Evolutionary conservation across 176 grass and related monocot species (phyloP), one percentile per base, ranked within the genome.

Genomic region (Musa schizocarpa): DNA sequence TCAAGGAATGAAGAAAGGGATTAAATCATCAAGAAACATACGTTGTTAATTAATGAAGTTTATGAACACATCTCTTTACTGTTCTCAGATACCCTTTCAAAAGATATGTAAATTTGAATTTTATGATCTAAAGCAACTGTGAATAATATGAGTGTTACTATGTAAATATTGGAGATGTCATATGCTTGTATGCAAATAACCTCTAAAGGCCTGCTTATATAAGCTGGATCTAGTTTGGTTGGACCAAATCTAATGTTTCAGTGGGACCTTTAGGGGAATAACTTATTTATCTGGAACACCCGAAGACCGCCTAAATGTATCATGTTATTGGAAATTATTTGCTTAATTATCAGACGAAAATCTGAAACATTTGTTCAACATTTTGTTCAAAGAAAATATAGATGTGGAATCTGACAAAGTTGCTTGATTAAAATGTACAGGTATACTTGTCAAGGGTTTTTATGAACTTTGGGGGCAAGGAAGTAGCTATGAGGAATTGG

Each of bases 391-490:
- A 61, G 57, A 4, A 43, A 13, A 16, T 58, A 16, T 65, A 74
- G 52, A 23, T 9, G 49, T 57, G 17, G 62, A 56, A 57, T 12
- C 48, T 67, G 24, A 26, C 54, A 22, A 53, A 56, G 53, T 78
- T 70, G 68, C 16, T 20, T 51, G 25, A 20, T 70, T 17, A 50
- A 70, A 70, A 21, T 13, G 10, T 70, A 27, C 76, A 87, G 94
- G 94, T 82, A 55, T 97, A 75, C 77, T 97, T 21, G 83, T 97
- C 73, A 97, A 97, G 82, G 94, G 94, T 76, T 82, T 93, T 69
- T 97, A 87, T 70, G 94, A 97, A 76, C 88, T 97, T 17, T 97
- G 94, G 94, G 94, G 94, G 53, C 84, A 89, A 11, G 94, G 90
- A 0, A 88, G 69, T 63, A 88, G 77, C 73, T 97, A 93, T 67